Evolutionary conservation across 352 stramenopile species (phyloP).

Genomic region (Globisporangium paddicum): DNA sequence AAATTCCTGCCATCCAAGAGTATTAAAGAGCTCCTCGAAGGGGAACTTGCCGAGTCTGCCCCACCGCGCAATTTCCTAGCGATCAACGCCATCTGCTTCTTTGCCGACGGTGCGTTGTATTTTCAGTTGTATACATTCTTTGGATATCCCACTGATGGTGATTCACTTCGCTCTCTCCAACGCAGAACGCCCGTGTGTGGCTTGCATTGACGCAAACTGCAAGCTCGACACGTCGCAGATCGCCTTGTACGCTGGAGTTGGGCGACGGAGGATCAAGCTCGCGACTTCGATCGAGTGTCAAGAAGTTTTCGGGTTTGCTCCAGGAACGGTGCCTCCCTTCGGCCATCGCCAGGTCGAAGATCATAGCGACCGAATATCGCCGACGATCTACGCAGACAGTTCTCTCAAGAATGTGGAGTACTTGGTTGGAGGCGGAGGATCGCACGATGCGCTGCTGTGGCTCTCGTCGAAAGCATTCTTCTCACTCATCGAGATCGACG

Average conservation of each 20-base stretch:
- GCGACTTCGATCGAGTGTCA: slow-evolving; percentile 55
- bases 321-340: slow-evolving; percentile 60
- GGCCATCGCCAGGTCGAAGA: slow-evolving; percentile 21
- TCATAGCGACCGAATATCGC: neutral
- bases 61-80: slow-evolving; percentile 31
- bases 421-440: slow-evolving; percentile 42
- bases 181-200: slow-evolving; percentile 50
- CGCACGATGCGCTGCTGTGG: slow-evolving; percentile 36
- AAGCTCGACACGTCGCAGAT: slow-evolving; percentile 64
- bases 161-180: too few species aligned
- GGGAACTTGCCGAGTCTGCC: slow-evolving; percentile 11
- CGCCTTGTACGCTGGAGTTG: slow-evolving; percentile 37
- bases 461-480: slow-evolving; percentile 42
- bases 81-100: slow-evolving; percentile 76
- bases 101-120: slow-evolving; percentile 42
- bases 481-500: slow-evolving; percentile 29
- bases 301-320: slow-evolving; percentile 55
- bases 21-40: slow-evolving; percentile 28
- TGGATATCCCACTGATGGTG: too few species aligned
- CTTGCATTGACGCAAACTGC: slow-evolving; percentile 51
- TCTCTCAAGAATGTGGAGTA: slow-evolving; percentile 30
- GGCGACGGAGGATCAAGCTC: slow-evolving; percentile 66
- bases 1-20: slow-evolving; percentile 37
- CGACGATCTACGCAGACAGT: slow-evolving; percentile 34
- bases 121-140: too few species aligned